Conservation (phyloP, 208 protist genomes). For the Acanthamoeba quina region DNA sequence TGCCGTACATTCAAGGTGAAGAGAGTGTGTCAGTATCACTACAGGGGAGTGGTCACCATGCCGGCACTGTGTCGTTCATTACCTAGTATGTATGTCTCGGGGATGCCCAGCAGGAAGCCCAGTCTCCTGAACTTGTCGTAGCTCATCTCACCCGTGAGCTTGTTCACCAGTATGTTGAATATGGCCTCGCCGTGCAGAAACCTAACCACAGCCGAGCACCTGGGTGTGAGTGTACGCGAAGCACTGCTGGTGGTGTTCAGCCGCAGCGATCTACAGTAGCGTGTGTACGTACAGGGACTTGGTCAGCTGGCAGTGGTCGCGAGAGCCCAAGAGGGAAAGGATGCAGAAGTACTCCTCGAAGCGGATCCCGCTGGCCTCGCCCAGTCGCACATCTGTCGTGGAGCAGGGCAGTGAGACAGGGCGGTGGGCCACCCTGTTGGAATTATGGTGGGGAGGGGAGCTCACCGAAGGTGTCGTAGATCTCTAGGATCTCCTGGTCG, state of each 20-base stretch:
- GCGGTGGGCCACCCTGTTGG: not conserved
- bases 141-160: slow-evolving; percentile 12
- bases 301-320: slow-evolving; percentile 54
- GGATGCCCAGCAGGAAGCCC: slow-evolving; percentile 71
- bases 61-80: not conserved
- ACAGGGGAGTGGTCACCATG: not conserved
- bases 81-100: slow-evolving; percentile 62
- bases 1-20: not conserved
- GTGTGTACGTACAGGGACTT: slow-evolving; percentile 47
- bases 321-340: slow-evolving; percentile 13
- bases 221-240: too few relatives aligned
- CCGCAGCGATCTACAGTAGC: not conserved
- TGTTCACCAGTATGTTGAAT: slow-evolving; percentile 64
- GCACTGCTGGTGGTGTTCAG: too few relatives aligned
- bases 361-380: slow-evolving; percentile 28
- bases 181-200: slow-evolving; percentile 43
- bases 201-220: not conserved
- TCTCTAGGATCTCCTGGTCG: slow-evolving; percentile 69
- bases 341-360: slow-evolving; percentile 75
- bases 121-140: slow-evolving; percentile 67
- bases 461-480: slow-evolving; percentile 69
- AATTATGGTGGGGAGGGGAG: not conserved
- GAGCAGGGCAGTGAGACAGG: not conserved
- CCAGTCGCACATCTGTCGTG: slow-evolving; percentile 32
- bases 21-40: not conserved